Base-by-base conservation (phyloP, 2,329 filamentous ascomycete genomes). In the Claviceps citrina region DNA sequence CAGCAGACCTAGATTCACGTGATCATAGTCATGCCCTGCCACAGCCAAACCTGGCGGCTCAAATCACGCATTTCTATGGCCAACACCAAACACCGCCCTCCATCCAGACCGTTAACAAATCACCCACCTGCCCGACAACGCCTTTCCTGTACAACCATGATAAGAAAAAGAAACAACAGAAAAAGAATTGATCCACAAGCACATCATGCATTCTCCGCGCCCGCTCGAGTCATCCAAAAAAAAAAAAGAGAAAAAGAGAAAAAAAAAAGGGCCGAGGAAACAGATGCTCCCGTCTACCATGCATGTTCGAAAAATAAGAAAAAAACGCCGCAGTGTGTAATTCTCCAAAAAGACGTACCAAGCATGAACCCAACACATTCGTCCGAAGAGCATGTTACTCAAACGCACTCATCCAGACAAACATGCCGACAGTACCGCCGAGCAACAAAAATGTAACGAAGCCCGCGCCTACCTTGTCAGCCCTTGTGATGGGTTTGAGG, bases 401-500 rank as follows among this genome's bases (percentile, higher is more conserved):
- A 41, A 54, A 51, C n/a, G 44, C 41, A 42, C 63, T 65, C 66
- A 72, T 71, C 69, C 69, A 73, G 24, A 60, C 56, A 53, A 68
- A 71, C 4, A 62, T 62, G 13, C 61, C 60, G 2, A 66, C 38
- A 1, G 60, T 58, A 15, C 60, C 54, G 0, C 60, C 57, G 18
- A 68, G 49, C 3, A 70, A 46, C 2, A 70, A 7, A 25, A 65
- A 54, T 0, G 69, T 72, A 31, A 71, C 10, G 39, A 72, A 63
- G 1, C 62, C 64, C 1, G 68, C 68, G 12, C 68, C 69, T 0
- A 64, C 67, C 41, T 52, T 60, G 43, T 71, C 69, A 8, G 56
- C 64, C 3, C 52, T 55, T 1, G 65, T 67, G 7, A 69, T 56
- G 0, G 62, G 55, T 4, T 48, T 44, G 9, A 27, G 3, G 2